phyloP scores from a whole-genome alignment of 2,329 filamentous ascomycete species.

The Domatiomyces catenatus region DNA sequence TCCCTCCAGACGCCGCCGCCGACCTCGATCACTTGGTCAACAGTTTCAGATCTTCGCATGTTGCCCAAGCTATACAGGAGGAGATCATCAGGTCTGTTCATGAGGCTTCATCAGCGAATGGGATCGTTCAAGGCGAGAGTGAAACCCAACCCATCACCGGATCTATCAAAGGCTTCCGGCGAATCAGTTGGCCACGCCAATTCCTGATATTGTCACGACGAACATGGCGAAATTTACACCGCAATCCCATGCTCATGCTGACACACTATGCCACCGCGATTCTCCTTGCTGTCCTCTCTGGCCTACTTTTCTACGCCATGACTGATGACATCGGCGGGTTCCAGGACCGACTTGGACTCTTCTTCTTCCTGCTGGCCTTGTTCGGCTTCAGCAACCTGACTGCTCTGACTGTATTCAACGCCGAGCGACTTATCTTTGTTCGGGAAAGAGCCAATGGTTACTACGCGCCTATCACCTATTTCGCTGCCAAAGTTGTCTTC shows the following conservation, averaged over 20 bases:
- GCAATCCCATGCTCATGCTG: slow-evolving; percentile 95
- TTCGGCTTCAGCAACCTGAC: slow-evolving; percentile 96
- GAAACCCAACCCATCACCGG: slow-evolving; percentile 28
- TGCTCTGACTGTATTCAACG: slow-evolving; percentile 80
- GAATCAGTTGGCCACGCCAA: slow-evolving; percentile 64
- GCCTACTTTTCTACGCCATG: slow-evolving; percentile 89
- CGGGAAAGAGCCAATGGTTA: slow-evolving; percentile 93
- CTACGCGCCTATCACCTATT: slow-evolving; percentile 87
- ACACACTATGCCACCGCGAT: slow-evolving; percentile 98
- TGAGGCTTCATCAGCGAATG: slow-evolving; percentile 52
- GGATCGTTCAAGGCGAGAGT: slow-evolving; percentile 40
- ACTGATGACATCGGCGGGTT: slow-evolving; percentile 95
- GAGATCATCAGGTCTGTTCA: slow-evolving; percentile 61
- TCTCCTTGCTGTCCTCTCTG: slow-evolving; percentile 79
- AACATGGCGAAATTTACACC: slow-evolving; percentile 94
- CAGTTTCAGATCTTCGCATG: slow-evolving; percentile 61
- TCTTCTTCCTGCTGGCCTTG: slow-evolving; percentile 90
- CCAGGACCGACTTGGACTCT: slow-evolving; percentile 90
- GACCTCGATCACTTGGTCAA: slow-evolving; percentile 70
- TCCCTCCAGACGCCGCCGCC: slow-evolving; percentile 47
- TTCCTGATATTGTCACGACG: slow-evolving; percentile 78
- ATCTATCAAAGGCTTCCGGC: slow-evolving; percentile 61
- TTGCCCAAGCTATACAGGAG: slow-evolving; percentile 56
- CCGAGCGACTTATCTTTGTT: slow-evolving; percentile 79
- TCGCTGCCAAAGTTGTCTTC: slow-evolving; percentile 91